Evolutionary conservation across 495 filamentous ascomycete genomes (phyloP).

Genomic region (Amphirosellinia nigrospora): DNA sequence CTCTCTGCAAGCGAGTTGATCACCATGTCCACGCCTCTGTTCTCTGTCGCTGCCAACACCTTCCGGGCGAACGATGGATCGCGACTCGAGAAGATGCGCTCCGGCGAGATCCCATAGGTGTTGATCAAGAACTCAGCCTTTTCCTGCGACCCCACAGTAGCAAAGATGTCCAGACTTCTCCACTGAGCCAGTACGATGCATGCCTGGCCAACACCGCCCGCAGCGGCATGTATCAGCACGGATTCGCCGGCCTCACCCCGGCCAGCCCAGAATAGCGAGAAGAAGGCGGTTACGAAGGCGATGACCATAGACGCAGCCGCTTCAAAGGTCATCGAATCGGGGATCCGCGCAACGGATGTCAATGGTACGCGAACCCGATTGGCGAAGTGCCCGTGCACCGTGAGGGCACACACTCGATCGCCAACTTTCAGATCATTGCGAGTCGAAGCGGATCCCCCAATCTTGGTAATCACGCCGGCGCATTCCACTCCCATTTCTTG

Average conservation of each 20-base stretch:
- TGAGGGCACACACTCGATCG: conserved; percentile 42
- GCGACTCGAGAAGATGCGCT: conserved; percentile 57
- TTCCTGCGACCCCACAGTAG: conserved; percentile 55
- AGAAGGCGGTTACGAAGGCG: conserved; percentile 59
- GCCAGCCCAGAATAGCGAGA: conserved; percentile 48
- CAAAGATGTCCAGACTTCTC: conserved; percentile 59
- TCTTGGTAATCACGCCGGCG: conserved; percentile 53
- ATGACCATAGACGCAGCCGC: conserved; percentile 58
- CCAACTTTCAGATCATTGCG: conserved; percentile 38
- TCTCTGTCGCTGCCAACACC: conserved; percentile 51
- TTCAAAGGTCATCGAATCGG: conserved; percentile 53
- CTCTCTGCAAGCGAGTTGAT: conserved; percentile 62
- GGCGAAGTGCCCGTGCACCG: conserved; percentile 35
- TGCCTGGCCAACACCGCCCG: conserved; percentile 61
- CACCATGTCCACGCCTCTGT: conserved; percentile 60
- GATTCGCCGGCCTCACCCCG: conserved; percentile 51
- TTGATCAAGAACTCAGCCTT: conserved; percentile 51
- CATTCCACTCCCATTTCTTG: conserved; percentile 52
- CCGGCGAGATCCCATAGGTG: conserved; percentile 50
- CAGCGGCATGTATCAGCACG: conserved; percentile 61
- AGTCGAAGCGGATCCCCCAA: conserved; percentile 59
- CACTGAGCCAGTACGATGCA: conserved; percentile 57
- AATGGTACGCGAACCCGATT: conserved; percentile 28
- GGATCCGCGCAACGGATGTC: conserved; percentile 40
- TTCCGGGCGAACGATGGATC: conserved; percentile 47